Evolutionary conservation across 805 yeast species (phyloP), one percentile per base, ranked within the genome.

Genomic region (Ascoidea asiatica): DNA sequence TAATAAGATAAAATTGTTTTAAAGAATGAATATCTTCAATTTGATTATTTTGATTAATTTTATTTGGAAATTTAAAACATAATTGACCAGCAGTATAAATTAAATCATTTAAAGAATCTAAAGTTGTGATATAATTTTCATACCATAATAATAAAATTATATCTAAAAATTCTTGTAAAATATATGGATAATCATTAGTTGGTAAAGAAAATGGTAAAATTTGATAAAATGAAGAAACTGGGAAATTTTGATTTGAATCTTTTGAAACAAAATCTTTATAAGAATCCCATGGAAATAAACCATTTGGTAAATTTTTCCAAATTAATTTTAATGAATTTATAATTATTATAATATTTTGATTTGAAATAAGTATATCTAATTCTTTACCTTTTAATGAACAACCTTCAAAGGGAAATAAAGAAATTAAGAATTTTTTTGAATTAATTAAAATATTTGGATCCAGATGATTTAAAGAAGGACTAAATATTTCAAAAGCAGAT

Each of bases 121-220:
- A 11, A 29, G 8, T 29, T 29, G 15, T 15, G 15, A 29, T 29
- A 15, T 15, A 29, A 3, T 29, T 29, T 29, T 29, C 15, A 21
- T 38, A 42, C 45, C 48, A 57, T n/a, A 61, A 53, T 6, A 56
- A 44, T 17, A 63, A 52, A 35, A 64, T 47, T 29, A 63, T 53
- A 42, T 64, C 67, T 43, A 65, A 48, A 48, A 62, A 64, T 41
- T 64, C 67, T 48, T 63, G 64, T 2, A 61, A 48, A 18, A 63
- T 52, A 51, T 63, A 60, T 7, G 62, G 53, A 49, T 64, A 60
- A 41, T 61, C 59, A 44, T 62, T 58, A 22, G 63, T 56, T 8
- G 66, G 64, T 17, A 64, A 47, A 41, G 52, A 57, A 21, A 52
- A 46, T 35, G 69, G 66, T 36, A 64, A 46, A 15, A 56, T 50